phyloP scores from a whole-genome alignment of 345 rosid genomes.

The Eucalyptus marginata region DNA sequence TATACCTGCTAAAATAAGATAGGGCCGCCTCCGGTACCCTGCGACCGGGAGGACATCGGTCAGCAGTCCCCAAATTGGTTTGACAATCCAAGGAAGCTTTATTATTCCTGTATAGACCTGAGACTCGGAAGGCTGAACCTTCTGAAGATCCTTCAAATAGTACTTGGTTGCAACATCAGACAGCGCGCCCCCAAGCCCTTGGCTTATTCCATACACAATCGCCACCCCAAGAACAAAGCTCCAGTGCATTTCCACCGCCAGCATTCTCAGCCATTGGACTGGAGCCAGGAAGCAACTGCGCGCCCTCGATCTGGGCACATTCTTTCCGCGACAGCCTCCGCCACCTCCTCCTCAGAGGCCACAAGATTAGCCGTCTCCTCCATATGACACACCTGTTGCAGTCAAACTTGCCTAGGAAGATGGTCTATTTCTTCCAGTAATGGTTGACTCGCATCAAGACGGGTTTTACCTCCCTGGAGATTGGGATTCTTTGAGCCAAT shows the following conservation, averaged over 20 bases:
- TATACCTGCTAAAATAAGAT: slow-evolving; percentile 46
- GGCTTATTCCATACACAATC: slow-evolving; percentile 50
- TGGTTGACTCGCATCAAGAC: not conserved
- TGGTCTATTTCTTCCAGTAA: not conserved
- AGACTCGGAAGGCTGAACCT: slow-evolving; percentile 56
- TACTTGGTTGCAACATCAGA: slow-evolving; percentile 42
- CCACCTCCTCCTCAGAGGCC: not conserved
- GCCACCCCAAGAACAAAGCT: slow-evolving; percentile 54
- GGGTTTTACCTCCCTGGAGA: not conserved
- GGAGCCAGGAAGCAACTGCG: not conserved
- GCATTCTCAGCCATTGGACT: slow-evolving; percentile 38
- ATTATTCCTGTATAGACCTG: slow-evolving; percentile 37
- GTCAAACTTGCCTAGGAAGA: not conserved
- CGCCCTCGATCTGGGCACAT: not conserved
- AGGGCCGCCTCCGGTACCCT: slow-evolving; percentile 51
- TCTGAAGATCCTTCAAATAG: slow-evolving; percentile 62
- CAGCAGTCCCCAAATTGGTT: slow-evolving; percentile 65
- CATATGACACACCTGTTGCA: not conserved
- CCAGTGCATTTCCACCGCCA: slow-evolving; percentile 47
- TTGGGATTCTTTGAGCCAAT: not conserved
- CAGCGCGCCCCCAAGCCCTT: slow-evolving; percentile 46
- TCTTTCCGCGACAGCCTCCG: not conserved
- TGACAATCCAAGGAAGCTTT: slow-evolving; percentile 54
- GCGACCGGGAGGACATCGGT: slow-evolving; percentile 45
- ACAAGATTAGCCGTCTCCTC: not conserved